Conservation (phyloP, 2,329 filamentous ascomycete species). For the Fusarium incarnatum region DNA sequence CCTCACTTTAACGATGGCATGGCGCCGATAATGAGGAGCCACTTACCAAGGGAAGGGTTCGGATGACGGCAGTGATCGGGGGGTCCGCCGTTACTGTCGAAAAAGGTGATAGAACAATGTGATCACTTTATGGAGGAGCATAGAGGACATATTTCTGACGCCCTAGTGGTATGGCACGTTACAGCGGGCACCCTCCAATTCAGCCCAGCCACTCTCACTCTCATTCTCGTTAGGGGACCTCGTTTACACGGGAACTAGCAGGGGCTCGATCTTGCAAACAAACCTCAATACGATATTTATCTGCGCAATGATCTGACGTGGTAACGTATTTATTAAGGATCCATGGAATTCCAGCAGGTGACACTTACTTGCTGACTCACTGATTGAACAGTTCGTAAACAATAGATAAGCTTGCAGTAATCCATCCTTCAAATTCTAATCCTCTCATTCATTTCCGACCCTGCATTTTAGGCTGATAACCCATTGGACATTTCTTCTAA, state of each 20-base stretch:
- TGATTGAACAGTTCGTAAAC: not conserved
- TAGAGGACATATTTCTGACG: too few species aligned
- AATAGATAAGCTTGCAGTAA: not conserved
- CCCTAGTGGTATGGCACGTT: constrained; percentile 14
- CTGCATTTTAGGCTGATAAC: constrained; percentile 6
- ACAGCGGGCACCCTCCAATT: constrained; percentile 4
- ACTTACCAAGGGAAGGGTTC: constrained; percentile 17
- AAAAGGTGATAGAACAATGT: not conserved
- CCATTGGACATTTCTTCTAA: constrained; percentile 3
- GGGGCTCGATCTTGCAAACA: constrained; percentile 10
- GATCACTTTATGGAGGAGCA: not conserved
- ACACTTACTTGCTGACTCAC: constrained; percentile 5
- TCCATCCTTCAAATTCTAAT: not conserved
- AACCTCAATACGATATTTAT: constrained; percentile 10
- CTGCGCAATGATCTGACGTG: constrained; percentile 5
- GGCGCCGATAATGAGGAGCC: not conserved
- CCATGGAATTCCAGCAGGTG: constrained; percentile 5
- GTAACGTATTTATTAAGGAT: not conserved
- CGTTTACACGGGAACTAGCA: constrained; percentile 32
- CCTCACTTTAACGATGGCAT: not conserved
- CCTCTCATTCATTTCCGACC: constrained; percentile 21
- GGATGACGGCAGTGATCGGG: constrained; percentile 26
- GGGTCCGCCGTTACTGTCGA: not conserved
- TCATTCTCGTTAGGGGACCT: constrained; percentile 11
- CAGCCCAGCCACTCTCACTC: constrained; percentile 14